A percentile compares a stretch with the other conserved stretches of the same genome.
Evolutionary conservation across 345 rosid species (phyloP).

Genomic region (Populus alba): DNA sequence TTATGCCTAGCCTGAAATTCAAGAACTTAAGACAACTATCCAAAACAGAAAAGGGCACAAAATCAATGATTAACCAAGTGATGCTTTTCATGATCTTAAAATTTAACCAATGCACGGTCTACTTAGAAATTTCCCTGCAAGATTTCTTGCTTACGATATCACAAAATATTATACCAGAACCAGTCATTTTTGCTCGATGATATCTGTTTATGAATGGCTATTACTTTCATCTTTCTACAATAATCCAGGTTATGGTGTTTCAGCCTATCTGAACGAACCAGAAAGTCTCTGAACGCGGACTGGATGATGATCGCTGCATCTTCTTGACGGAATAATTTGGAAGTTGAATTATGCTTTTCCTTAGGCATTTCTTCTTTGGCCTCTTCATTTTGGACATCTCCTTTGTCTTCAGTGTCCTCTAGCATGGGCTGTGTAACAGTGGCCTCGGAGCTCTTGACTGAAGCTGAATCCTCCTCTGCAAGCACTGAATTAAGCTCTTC

Average conservation of each 20-base stretch:
- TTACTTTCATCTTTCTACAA: not conserved
- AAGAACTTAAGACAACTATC: not conserved
- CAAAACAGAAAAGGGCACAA: not conserved
- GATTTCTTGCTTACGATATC: not conserved
- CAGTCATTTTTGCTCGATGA: not conserved
- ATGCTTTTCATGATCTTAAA: not conserved
- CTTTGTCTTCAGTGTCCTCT: slow-evolving; percentile 22
- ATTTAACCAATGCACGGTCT: not conserved
- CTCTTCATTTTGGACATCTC: slow-evolving; percentile 30
- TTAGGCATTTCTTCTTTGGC: slow-evolving; percentile 23
- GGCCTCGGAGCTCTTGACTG: slow-evolving; percentile 58
- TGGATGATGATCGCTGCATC: slow-evolving; percentile 81
- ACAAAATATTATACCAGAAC: not conserved
- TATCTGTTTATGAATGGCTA: not conserved
- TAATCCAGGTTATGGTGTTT: not conserved
- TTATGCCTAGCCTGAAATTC: slow-evolving; percentile 41
- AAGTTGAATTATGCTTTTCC: slow-evolving; percentile 47
- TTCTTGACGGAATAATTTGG: slow-evolving; percentile 49
- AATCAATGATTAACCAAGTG: not conserved
- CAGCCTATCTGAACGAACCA: slow-evolving; percentile 36
- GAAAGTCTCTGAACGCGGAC: slow-evolving; percentile 59
- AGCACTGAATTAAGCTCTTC: slow-evolving; percentile 69
- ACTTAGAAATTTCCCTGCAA: not conserved
- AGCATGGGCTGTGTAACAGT: slow-evolving; percentile 38
- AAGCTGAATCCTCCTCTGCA: slow-evolving; percentile 76